These are phyloP conservation scores for Botryotinia globosa DNA, from an alignment of 2,329 filamentous ascomycete species.

Conservation along the genomic window DNA sequence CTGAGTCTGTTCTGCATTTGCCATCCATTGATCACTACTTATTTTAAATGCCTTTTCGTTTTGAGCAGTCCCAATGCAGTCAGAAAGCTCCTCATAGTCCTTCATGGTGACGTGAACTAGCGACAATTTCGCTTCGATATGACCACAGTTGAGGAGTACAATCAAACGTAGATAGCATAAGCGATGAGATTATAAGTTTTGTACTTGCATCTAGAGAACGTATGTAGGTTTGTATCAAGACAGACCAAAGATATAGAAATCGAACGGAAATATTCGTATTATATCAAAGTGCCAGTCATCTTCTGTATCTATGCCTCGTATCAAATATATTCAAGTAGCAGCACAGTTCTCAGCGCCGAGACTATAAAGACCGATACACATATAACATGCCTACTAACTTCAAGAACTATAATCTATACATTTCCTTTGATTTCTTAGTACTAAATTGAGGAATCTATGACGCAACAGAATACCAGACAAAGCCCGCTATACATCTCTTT, in stretches of 20 bases:
- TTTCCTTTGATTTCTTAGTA: background rate
- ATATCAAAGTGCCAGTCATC: background rate
- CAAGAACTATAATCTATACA: background rate
- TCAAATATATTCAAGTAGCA: background rate
- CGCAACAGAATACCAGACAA: background rate
- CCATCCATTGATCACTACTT: accelerated
- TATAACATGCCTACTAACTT: too few relatives aligned
- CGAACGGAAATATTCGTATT: background rate
- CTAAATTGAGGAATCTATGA: background rate
- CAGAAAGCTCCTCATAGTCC: background rate
- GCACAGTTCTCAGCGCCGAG: accelerated
- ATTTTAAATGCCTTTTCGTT: too few relatives aligned
- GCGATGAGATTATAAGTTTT: background rate
- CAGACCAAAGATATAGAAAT: background rate
- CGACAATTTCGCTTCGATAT: background rate
- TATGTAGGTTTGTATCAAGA: background rate
- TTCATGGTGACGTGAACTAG: background rate
- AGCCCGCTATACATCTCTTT: background rate
- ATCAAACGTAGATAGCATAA: background rate
- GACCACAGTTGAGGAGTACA: background rate
- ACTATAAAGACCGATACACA: background rate
- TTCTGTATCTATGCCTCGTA: background rate
- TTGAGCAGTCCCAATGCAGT: background rate
- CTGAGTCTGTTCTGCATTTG: background rate
- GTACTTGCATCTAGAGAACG: background rate